Percentiles rank a stretch among this genome's conserved stretches.
These are phyloP conservation scores for Phytophthora tentaculata DNA, from an alignment of 352 stramenopile genomes.

Conservation along the genomic window DNA sequence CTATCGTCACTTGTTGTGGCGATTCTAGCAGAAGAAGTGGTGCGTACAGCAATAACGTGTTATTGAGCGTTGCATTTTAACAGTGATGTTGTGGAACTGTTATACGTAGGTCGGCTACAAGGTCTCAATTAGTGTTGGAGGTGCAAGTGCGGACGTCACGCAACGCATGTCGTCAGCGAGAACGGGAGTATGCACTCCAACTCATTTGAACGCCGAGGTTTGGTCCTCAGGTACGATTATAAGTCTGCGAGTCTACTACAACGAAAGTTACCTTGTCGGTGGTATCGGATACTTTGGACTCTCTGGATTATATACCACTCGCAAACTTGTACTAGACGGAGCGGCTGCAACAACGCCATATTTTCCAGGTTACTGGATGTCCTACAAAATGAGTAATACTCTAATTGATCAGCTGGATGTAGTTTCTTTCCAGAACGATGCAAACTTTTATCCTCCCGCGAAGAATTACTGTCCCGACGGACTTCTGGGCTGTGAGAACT, in stretches of 20 bases:
- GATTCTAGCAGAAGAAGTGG: conserved; percentile 56
- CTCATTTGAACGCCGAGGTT: conserved; percentile 64
- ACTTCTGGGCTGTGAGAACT: conserved; percentile 49
- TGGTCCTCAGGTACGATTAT: conserved; percentile 48
- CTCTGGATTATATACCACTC: conserved; percentile 56
- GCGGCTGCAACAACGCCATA: conserved; percentile 24
- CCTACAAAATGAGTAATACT: conserved; percentile 47
- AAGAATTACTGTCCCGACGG: conserved; percentile 37
- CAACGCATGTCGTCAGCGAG: conserved; percentile 45
- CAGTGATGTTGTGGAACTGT: no score
- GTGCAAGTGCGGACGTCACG: conserved; percentile 11
- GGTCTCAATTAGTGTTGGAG: conserved; percentile 30
- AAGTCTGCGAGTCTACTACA: conserved; percentile 39
- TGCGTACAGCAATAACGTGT: conserved; percentile 11
- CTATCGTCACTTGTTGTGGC: conserved; percentile 44
- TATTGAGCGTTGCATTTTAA: no score
- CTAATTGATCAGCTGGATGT: conserved; percentile 44
- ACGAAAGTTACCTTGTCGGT: conserved; percentile 14
- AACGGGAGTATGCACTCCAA: conserved; percentile 51
- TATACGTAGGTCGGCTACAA: conserved; percentile 39
- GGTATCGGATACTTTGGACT: conserved; percentile 48
- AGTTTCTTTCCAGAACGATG: conserved; percentile 34
- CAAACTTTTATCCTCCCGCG: conserved; percentile 38
- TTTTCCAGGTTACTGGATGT: conserved; percentile 56
- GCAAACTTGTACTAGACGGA: conserved; percentile 37